These are phyloP conservation scores for Leccinum fibrillosum DNA, from an alignment of 768 basidiomycete species.

Conservation along the genomic window DNA sequence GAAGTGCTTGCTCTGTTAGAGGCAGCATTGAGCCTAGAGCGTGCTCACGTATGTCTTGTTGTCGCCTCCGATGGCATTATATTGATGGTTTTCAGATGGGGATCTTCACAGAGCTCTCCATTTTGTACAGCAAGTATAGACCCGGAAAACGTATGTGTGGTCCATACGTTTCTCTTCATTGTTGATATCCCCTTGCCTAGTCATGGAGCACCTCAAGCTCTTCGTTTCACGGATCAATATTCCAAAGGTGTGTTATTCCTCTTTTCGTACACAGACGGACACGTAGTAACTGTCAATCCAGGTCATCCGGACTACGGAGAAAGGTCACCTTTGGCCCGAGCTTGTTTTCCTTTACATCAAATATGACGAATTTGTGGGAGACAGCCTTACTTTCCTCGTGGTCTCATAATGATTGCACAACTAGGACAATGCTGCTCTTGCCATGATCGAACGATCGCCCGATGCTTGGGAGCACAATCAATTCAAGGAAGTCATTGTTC, in stretches of 20 bases:
- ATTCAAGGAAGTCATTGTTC: slow-evolving; percentile 97
- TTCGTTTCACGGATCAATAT: slow-evolving; percentile 97
- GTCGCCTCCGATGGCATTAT: neutral
- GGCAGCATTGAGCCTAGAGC: slow-evolving; percentile 92
- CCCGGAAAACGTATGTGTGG: slow-evolving; percentile 80
- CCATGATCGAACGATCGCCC: slow-evolving; percentile 98
- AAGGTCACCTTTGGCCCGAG: slow-evolving; percentile 97
- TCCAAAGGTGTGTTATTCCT: slow-evolving; percentile 60
- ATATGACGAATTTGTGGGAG: slow-evolving; percentile 86
- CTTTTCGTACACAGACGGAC: neutral
- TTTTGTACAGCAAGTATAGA: slow-evolving; percentile 91
- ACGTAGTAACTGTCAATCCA: slow-evolving; percentile 17
- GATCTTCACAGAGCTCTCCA: slow-evolving; percentile 93
- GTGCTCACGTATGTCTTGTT: slow-evolving; percentile 69
- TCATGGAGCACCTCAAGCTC: slow-evolving; percentile 98
- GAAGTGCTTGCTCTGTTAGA: slow-evolving; percentile 90
- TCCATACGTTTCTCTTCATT: neutral
- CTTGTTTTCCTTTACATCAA: slow-evolving; percentile 98
- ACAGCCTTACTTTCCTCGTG: neutral
- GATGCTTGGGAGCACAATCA: slow-evolving; percentile 99
- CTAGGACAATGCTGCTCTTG: slow-evolving; percentile 93
- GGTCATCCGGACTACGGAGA: slow-evolving; percentile 95
- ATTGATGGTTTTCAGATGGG: slow-evolving; percentile 62
- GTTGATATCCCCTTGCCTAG: slow-evolving; percentile 37
- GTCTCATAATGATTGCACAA: slow-evolving; percentile 3